phyloP scores from a whole-genome alignment of 1,284 basidiomycete genomes.

The Leccinum pachyderme region DNA sequence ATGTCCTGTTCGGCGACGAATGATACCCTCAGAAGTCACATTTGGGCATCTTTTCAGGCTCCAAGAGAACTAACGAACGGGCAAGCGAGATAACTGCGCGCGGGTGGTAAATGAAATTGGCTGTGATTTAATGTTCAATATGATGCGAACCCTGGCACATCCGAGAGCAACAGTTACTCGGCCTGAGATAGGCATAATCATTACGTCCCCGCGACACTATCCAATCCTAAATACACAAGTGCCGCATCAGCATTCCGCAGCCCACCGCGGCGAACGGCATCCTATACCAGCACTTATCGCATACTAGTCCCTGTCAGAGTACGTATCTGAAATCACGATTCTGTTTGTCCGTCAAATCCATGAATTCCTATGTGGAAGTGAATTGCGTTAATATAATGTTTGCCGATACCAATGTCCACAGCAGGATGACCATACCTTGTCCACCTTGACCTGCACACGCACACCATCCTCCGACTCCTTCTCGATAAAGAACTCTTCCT shows the following conservation, averaged over 20 bases:
- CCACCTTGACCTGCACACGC: constrained; percentile 52
- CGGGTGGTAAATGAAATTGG: neutral
- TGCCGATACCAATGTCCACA: neutral
- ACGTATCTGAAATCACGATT: neutral
- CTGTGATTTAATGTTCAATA: neutral
- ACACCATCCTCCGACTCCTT: constrained; percentile 45
- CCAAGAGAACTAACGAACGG: neutral
- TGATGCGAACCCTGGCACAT: neutral
- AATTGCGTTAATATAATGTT: neutral
- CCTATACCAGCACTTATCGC: neutral
- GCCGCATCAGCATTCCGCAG: neutral
- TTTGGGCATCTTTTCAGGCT: neutral
- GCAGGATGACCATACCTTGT: constrained; percentile 43
- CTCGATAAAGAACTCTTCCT: constrained; percentile 60
- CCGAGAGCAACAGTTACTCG: neutral
- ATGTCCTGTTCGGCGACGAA: neutral
- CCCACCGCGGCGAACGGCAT: neutral
- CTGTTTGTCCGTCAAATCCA: neutral
- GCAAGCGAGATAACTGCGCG: neutral
- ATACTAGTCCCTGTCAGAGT: neutral
- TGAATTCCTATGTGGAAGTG: neutral
- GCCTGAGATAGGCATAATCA: neutral
- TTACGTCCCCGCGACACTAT: neutral
- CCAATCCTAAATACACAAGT: neutral
- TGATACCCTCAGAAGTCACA: no score